Evolutionary conservation across 1,284 basidiomycete genomes (phyloP).

Genomic region (Austroboletus novae-zelandiae): DNA sequence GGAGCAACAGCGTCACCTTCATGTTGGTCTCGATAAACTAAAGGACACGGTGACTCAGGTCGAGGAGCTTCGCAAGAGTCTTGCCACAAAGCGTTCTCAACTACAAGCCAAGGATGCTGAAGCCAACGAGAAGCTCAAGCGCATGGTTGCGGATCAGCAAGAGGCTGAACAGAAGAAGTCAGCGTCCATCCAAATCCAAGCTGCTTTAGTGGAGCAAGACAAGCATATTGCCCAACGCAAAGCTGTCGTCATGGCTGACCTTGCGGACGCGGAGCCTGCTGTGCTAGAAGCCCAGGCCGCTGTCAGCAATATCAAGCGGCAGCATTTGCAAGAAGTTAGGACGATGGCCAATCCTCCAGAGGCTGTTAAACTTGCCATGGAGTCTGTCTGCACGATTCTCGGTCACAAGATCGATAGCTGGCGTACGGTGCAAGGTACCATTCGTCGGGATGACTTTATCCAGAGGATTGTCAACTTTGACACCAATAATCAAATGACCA

Average conservation of each 20-base stretch:
- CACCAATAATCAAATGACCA: slow-evolving; percentile 89
- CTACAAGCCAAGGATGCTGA: slow-evolving; percentile 91
- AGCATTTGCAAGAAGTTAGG: slow-evolving; percentile 96
- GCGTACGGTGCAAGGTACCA: slow-evolving; percentile 95
- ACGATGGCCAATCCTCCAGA: slow-evolving; percentile 99
- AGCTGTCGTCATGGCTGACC: slow-evolving; percentile 89
- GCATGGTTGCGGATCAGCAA: slow-evolving; percentile 98
- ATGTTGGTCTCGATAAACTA: slow-evolving; percentile 97
- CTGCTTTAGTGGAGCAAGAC: slow-evolving; percentile 90
- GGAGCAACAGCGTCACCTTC: slow-evolving; percentile 98
- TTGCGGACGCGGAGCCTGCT: slow-evolving; percentile 97
- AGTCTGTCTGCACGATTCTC: slow-evolving; percentile 97
- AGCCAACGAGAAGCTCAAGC: slow-evolving; percentile 95
- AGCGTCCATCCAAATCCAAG: slow-evolving; percentile 95
- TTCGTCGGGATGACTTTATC: slow-evolving; percentile 98
- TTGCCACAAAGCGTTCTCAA: slow-evolving; percentile 92
- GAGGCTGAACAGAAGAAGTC: slow-evolving; percentile 98
- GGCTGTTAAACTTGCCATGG: slow-evolving; percentile 98
- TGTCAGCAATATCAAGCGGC: slow-evolving; percentile 96
- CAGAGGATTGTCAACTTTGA: slow-evolving; percentile 97
- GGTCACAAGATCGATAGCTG: slow-evolving; percentile 97
- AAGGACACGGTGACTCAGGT: slow-evolving; percentile 95
- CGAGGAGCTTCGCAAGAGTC: slow-evolving; percentile 92
- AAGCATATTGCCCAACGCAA: slow-evolving; percentile 85
- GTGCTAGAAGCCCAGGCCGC: slow-evolving; percentile 93